Conservation (phyloP, 805 yeast genomes). For the Cyberlindnera samutprakarnensis region DNA sequence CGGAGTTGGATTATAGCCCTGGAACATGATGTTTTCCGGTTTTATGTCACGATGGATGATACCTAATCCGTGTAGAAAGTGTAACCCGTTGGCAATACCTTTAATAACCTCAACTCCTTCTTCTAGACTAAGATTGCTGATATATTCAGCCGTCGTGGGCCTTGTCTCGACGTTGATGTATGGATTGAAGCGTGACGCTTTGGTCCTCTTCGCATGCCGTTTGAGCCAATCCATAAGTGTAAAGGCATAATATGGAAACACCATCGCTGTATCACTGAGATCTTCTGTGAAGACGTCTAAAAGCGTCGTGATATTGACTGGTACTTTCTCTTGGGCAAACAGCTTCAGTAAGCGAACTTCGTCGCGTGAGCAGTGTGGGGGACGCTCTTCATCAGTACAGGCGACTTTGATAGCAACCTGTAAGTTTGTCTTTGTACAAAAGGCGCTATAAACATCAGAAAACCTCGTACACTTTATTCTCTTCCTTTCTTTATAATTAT, state of each 20-base stretch:
- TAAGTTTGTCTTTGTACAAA: constrained; percentile 4
- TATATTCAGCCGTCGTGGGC: background rate
- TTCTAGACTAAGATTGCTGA: constrained; percentile 10
- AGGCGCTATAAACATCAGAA: constrained; percentile 30
- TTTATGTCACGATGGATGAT: constrained; percentile 92
- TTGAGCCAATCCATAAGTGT: constrained; percentile 30
- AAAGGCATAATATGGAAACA: constrained; percentile 32
- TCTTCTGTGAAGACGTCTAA: constrained; percentile 20
- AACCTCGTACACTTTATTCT: constrained; percentile 37
- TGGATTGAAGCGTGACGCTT: constrained; percentile 23
- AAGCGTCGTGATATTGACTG: constrained; percentile 16
- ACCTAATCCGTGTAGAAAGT: constrained; percentile 61
- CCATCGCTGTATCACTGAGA: constrained; percentile 31
- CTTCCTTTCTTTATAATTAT: constrained; percentile 9
- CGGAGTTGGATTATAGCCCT: constrained; percentile 22
- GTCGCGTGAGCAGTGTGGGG: constrained; percentile 45
- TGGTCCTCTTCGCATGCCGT: constrained; percentile 22
- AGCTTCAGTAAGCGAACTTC: constrained; percentile 34
- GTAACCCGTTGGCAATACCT: constrained; percentile 38
- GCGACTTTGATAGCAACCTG: constrained; percentile 40
- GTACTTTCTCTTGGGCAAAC: constrained; percentile 9
- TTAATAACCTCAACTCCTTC: constrained; percentile 26
- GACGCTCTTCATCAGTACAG: constrained; percentile 40
- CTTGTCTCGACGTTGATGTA: constrained; percentile 18
- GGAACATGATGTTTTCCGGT: constrained; percentile 67